Conservation (phyloP, 73 alveolate species). For the Paramecium primaurelia region DNA sequence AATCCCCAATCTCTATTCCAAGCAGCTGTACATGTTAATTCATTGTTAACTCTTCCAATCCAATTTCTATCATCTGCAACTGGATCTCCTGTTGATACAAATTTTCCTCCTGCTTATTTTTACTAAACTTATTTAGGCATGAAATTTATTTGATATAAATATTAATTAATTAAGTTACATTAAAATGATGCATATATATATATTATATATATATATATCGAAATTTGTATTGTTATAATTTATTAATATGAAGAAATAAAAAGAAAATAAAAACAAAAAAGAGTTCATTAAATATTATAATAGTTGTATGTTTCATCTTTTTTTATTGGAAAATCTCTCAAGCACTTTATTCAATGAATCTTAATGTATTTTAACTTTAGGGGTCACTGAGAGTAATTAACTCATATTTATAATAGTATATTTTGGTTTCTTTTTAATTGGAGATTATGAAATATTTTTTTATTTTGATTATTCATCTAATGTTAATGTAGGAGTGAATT, state of each 20-base stretch:
- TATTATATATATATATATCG: background rate
- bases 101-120: constrained; percentile 54
- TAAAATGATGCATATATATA: background rate
- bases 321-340: constrained; percentile 1
- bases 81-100: constrained; percentile 56
- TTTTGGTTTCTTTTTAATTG: constrained; percentile 6
- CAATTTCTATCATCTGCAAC: constrained; percentile 66
- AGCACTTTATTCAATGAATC: background rate
- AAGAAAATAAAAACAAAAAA: background rate
- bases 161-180: background rate
- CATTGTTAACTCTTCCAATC: constrained; percentile 62
- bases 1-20: constrained; percentile 67
- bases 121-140: constrained; percentile 37
- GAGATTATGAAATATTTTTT: background rate
- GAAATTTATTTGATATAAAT: background rate
- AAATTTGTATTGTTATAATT: background rate
- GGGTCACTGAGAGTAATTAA: background rate
- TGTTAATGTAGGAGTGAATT: background rate
- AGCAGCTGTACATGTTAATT: constrained; percentile 59
- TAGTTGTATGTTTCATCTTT: background rate
- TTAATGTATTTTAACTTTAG: background rate
- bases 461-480: background rate
- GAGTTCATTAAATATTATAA: background rate
- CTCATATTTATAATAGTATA: constrained; percentile 4
- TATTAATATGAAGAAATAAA: background rate